These are phyloP conservation scores for Theobroma cacao DNA, from an alignment of 345 rosid genomes.

Conservation along the genomic window DNA sequence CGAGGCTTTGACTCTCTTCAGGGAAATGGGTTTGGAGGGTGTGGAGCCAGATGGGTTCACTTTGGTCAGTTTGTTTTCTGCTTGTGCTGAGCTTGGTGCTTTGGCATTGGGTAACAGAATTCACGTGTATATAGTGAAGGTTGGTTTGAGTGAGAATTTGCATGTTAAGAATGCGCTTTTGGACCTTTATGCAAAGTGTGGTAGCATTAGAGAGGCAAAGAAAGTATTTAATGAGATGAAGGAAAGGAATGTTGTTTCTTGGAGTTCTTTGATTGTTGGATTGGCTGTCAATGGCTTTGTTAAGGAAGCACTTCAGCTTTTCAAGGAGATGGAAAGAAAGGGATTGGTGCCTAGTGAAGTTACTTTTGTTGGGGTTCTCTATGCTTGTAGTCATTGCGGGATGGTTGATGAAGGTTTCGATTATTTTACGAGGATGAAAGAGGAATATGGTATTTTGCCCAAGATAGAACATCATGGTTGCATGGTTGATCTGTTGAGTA, in stretches of 20 bases:
- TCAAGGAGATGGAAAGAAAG: slow-evolving; percentile 48
- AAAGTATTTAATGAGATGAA: slow-evolving; percentile 55
- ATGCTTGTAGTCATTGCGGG: slow-evolving; percentile 91
- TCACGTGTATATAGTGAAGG: slow-evolving; percentile 58
- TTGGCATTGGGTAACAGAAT: slow-evolving; percentile 64
- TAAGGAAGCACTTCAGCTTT: slow-evolving; percentile 62
- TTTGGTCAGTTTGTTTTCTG: slow-evolving; percentile 67
- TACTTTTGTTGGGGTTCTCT: slow-evolving; percentile 77
- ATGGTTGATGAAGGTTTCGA: slow-evolving; percentile 72
- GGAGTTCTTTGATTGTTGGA: slow-evolving; percentile 80
- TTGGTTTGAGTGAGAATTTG: slow-evolving; percentile 45
- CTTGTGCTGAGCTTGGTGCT: slow-evolving; percentile 81
- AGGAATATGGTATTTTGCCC: slow-evolving; percentile 61
- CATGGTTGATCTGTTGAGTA: slow-evolving; percentile 81
- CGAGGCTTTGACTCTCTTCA: slow-evolving; percentile 58
- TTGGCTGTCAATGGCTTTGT: slow-evolving; percentile 87
- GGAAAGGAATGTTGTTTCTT: slow-evolving; percentile 63
- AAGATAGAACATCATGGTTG: slow-evolving; percentile 84
- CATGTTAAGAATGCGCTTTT: slow-evolving; percentile 62
- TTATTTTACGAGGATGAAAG: slow-evolving; percentile 62
- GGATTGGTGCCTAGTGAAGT: slow-evolving; percentile 56
- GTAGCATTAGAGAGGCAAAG: slow-evolving; percentile 51
- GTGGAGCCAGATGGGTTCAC: slow-evolving; percentile 79
- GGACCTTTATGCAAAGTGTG: slow-evolving; percentile 79
- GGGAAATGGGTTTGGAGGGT: slow-evolving; percentile 50